A percentile compares a stretch with the other conserved stretches of the same genome.
phyloP scores from a whole-genome alignment of 2,329 filamentous ascomycete genomes.

The Cladophialophora chaetospira region DNA sequence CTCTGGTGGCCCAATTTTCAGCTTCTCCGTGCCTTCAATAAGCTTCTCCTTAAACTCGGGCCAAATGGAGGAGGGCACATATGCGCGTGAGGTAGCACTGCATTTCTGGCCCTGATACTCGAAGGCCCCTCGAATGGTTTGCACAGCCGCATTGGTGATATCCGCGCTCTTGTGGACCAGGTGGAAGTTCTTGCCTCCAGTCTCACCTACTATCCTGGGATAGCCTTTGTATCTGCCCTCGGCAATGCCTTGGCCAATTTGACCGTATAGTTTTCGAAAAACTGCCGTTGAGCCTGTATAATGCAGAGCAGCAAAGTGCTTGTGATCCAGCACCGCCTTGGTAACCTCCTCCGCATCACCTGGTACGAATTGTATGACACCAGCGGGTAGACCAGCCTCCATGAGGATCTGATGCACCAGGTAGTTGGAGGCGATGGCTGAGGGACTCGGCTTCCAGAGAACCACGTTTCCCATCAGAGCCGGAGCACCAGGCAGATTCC shows the following conservation, averaged over 20 bases:
- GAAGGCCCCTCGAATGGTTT: conserved; percentile 77
- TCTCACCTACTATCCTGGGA: conserved; percentile 79
- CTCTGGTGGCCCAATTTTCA: conserved; percentile 67
- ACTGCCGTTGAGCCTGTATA: conserved; percentile 86
- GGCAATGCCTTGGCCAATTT: conserved; percentile 76
- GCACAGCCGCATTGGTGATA: conserved; percentile 69
- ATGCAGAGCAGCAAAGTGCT: conserved; percentile 77
- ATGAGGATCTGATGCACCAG: conserved; percentile 83
- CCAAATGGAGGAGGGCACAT: conserved; percentile 72
- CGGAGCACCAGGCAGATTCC: conserved; percentile 75
- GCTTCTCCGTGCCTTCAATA: conserved; percentile 62
- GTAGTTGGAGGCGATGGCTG: conserved; percentile 79
- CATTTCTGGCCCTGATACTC: conserved; percentile 86
- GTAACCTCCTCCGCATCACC: conserved; percentile 80
- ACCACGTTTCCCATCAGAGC: conserved; percentile 88
- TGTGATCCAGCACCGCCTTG: conserved; percentile 69
- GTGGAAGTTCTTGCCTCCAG: conserved; percentile 86
- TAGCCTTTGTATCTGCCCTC: conserved; percentile 76
- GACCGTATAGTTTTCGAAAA: conserved; percentile 81
- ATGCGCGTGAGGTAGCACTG: conserved; percentile 73
- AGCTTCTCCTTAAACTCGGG: conserved; percentile 67
- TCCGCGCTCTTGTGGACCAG: conserved; percentile 72
- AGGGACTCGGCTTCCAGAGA: conserved; percentile 86
- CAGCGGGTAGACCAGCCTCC: conserved; percentile 78
- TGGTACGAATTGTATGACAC: conserved; percentile 86